Conservation (phyloP, 2,329 filamentous ascomycete genomes). For the Ilyonectria robusta region DNA sequence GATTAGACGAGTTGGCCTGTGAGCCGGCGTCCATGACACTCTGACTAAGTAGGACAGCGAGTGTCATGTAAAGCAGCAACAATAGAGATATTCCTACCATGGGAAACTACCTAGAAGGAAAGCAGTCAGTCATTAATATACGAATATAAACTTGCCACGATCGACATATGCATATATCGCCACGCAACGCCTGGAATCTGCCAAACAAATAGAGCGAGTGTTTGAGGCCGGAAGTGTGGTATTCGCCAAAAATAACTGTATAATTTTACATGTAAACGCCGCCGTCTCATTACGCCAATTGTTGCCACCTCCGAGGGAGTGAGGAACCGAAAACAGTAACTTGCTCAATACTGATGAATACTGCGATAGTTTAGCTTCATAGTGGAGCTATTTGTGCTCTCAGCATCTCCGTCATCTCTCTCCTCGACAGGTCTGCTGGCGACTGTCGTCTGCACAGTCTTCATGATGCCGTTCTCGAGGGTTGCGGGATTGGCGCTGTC, state of each 20-base stretch:
- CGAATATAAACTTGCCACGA: background rate
- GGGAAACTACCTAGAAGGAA: background rate
- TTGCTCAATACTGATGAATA: background rate
- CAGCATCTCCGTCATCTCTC: conserved; percentile 16
- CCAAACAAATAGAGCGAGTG: no score
- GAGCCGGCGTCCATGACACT: background rate
- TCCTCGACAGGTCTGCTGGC: conserved; percentile 8
- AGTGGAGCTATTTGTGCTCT: conserved; percentile 37
- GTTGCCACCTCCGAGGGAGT: background rate
- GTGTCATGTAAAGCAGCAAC: background rate
- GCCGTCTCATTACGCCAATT: background rate
- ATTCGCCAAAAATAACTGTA: background rate
- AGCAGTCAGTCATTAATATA: background rate
- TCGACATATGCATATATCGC: no score
- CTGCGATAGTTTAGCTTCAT: conserved; percentile 30
- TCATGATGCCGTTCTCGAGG: conserved; percentile 32
- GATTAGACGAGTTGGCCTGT: background rate
- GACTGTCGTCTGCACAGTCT: conserved; percentile 41
- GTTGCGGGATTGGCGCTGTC: background rate
- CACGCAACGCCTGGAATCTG: background rate
- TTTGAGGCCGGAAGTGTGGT: no score
- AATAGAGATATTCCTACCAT: background rate
- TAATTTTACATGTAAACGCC: background rate
- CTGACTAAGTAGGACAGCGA: background rate
- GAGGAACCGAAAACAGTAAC: background rate